Percentiles rank a stretch among this genome's conserved stretches.
Evolutionary conservation across 1,284 basidiomycete species (phyloP).

Genomic region (Ustilago esculenta): DNA sequence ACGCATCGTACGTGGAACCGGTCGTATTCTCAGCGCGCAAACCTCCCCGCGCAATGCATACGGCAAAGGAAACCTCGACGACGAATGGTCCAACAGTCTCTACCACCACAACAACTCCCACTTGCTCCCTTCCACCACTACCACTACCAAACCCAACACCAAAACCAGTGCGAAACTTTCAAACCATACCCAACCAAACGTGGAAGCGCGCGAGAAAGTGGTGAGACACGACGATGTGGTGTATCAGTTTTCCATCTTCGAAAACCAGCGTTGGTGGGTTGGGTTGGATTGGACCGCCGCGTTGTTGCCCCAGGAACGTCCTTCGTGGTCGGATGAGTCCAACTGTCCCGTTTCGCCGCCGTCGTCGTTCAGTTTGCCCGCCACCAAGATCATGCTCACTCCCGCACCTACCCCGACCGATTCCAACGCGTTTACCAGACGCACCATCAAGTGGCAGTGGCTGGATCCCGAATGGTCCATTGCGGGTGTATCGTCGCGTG

Average conservation of each 20-base stretch:
- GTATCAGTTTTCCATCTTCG: constrained; percentile 73
- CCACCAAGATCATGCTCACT: constrained; percentile 58
- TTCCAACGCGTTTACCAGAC: constrained; percentile 53
- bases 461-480: constrained; percentile 69
- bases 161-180: too few species aligned
- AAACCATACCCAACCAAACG: neutral
- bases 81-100: constrained; percentile 30
- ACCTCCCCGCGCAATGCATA: constrained; percentile 24
- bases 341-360: constrained; percentile 68
- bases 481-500: constrained; percentile 50
- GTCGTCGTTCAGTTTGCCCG: constrained; percentile 72
- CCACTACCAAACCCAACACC: too few species aligned
- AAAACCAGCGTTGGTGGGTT: constrained; percentile 90
- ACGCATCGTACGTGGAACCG: constrained; percentile 34
- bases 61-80: constrained; percentile 45
- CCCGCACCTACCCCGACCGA: constrained; percentile 54
- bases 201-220: constrained; percentile 34
- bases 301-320: constrained; percentile 85
- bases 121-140: constrained; percentile 1
- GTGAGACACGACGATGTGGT: constrained; percentile 59
- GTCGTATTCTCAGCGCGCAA: constrained; percentile 48
- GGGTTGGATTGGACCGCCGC: constrained; percentile 86
- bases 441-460: constrained; percentile 68
- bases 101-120: constrained; percentile 24
- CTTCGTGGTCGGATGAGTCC: constrained; percentile 76